Conservation (phyloP, 805 yeast genomes). For the Ogataea neopini region DNA sequence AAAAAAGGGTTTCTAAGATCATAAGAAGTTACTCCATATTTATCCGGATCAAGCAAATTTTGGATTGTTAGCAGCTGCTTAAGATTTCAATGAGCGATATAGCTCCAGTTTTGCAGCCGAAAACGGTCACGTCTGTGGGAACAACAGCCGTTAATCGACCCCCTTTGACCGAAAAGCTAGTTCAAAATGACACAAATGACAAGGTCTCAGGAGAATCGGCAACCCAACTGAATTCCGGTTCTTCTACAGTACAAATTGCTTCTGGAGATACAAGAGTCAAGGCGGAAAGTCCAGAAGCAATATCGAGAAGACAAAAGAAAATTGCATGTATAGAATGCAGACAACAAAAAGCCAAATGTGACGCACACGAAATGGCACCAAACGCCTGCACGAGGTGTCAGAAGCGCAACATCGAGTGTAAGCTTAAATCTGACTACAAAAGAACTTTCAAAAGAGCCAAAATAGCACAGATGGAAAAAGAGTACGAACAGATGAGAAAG, state of each 20-base stretch:
- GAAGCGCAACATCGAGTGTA: slow-evolving; percentile 69
- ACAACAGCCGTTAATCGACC: too few relatives aligned
- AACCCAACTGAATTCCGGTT: too few relatives aligned
- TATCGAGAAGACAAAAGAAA: slow-evolving; percentile 40
- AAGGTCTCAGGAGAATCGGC: too few relatives aligned
- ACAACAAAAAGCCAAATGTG: slow-evolving; percentile 92
- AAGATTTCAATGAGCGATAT: background rate
- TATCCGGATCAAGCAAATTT: too few relatives aligned
- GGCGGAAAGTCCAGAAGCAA: slow-evolving; percentile 2
- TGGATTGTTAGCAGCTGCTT: too few relatives aligned
- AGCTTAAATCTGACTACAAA: slow-evolving; percentile 77
- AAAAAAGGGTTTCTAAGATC: too few relatives aligned
- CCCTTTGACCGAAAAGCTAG: too few relatives aligned
- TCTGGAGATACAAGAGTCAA: background rate
- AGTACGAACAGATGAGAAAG: slow-evolving; percentile 62
- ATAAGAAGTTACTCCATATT: too few relatives aligned
- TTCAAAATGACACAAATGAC: too few relatives aligned
- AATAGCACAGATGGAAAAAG: slow-evolving; percentile 79
- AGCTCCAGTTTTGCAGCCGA: background rate
- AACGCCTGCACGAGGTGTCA: slow-evolving; percentile 80
- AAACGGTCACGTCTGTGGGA: background rate
- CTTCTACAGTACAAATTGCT: background rate
- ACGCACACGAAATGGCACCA: slow-evolving; percentile 75
- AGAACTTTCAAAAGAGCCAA: slow-evolving; percentile 87
- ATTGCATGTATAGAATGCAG: slow-evolving; percentile 96